These are phyloP conservation scores for Sclerospora graminicola DNA, from an alignment of 352 stramenopile genomes.

Conservation along the genomic window DNA sequence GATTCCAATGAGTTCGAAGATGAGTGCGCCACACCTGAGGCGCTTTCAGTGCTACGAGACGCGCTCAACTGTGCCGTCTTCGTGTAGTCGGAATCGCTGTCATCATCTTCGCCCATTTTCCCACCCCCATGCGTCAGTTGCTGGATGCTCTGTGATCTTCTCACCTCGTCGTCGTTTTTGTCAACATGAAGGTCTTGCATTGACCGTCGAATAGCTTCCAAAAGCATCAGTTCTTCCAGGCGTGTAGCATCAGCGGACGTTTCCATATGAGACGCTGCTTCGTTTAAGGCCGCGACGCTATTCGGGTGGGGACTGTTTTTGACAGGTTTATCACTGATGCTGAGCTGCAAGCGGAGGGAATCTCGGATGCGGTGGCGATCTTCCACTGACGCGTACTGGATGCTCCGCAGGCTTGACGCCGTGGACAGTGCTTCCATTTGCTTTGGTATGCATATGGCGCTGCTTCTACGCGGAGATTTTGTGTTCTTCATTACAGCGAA, in stretches of 20 bases:
- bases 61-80: conserved; percentile 21
- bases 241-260: conserved; percentile 42
- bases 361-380: conserved; percentile 66
- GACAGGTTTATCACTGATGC: conserved; percentile 41
- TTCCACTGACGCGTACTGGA: conserved; percentile 61
- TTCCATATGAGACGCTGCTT: conserved; percentile 24
- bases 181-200: conserved; percentile 48
- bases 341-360: conserved; percentile 58
- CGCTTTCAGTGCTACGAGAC: conserved; percentile 21
- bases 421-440: conserved; percentile 6
- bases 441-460: conserved; percentile 24
- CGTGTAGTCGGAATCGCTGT: conserved; percentile 20
- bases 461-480: conserved; percentile 22
- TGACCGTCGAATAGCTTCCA: conserved; percentile 74
- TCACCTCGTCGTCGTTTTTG: conserved; percentile 25
- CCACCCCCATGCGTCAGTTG: conserved; percentile 10
- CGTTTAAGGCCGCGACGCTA: conserved; percentile 25
- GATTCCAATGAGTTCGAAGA: conserved; percentile 8
- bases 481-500: conserved; percentile 16
- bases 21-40: conserved; percentile 14
- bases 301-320: conserved; percentile 42
- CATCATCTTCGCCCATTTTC: conserved; percentile 12
- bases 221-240: conserved; percentile 72
- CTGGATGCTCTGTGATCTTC: conserved; percentile 14
- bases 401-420: conserved; percentile 4